Base-by-base conservation (phyloP, 2,329 filamentous ascomycete species). In the Dryadomyces sulphureus region DNA sequence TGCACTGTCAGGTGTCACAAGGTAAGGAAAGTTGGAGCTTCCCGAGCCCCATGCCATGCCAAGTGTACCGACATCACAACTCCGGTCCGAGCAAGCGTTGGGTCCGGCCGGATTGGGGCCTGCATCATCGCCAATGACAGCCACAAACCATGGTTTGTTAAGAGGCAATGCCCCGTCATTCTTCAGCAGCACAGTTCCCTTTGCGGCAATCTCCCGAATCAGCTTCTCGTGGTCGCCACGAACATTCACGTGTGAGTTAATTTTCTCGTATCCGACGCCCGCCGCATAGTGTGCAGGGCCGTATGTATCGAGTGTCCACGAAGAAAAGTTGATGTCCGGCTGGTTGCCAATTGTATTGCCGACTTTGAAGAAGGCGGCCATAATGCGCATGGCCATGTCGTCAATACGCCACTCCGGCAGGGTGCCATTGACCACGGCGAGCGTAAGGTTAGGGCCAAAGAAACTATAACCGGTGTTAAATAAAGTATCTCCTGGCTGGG, bases 331-430 rank as follows among this genome's bases (percentile, higher is more conserved):
- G 61, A 84, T 78, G 2, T 68, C 65, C 0, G 64, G 60, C 43
- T 69, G 61, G 2, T 65, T 62, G 5, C 67, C 63, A 2, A 77
- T 54, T 0, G 66, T 70, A 51, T 70, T 67, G 44, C 77, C 76
- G 34, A 80, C 75, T 62, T 82, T 81, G 66, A 80, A 83, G 58
- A 74, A 78, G 36, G 78, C 68, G 5, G 79, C 71, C 76, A 83
- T 81, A 58, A 84, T 94, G 55, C 92, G 79, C 62, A 87, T 82
- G 5, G 78, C 85, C 81, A 94, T 94, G 58, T 96, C 92, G 54
- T 95, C 89, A 9, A 96, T 60, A 43, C 90, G 77, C 74, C 84
- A 94, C 54, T 84, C 77, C 1, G 90, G 86, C 27, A 96, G 67
- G 1, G 88, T 94, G 32, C 89, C 89, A 58, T 96, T 95, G 54